Evolutionary conservation across 345 rosid species (phyloP), one percentile per base, ranked within the genome.

Genomic region (Arabis hirsuta): DNA sequence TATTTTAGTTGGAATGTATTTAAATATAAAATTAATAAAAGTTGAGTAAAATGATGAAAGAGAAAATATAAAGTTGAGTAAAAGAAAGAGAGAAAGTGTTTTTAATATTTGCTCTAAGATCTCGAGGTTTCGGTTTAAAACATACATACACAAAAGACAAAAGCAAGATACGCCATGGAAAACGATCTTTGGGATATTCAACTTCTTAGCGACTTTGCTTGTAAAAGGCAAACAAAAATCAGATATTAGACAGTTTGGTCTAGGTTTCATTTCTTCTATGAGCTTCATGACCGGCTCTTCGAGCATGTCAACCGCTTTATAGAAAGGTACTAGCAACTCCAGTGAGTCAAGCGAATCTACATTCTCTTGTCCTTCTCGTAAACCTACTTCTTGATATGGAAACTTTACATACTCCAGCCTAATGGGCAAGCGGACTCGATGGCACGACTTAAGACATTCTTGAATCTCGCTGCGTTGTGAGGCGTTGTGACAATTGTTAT

Each of bases 141-240:
- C 61, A 34, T 63, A 78, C 68, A 27, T 38, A 63, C 83, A 86
- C 71, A 84, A 60, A 12, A 83, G 54, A 16, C 62, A 53, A 56
- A 87, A 87, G 63, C 87, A 84, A 34, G 80, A 52, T 69, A 76
- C 64, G 27, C 91, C 89, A 41, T 85, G 86, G 44, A 91, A 91
- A 47, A 65, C 50, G 55, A 91, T 73, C 66, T 87, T 76, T 0
- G 90, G 90, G 48, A 88, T 55, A 6, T 73, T 56, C 43, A 84
- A 80, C 42, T 69, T 80, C 43, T 39, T 51, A 6, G 92, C 86
- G 6, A 74, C 47, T 20, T 58, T 42, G 12, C 46, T 42, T 10
- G 86, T 81, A 62, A 73, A 86, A 20, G 86, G 71, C 47, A 86
- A 34, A 43, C 78, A 77, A 69, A 62, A 67, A 69, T 88, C 91